These are phyloP conservation scores for Heterobasidion parviporum DNA, from an alignment of 1,284 basidiomycete genomes.

Conservation along the genomic window DNA sequence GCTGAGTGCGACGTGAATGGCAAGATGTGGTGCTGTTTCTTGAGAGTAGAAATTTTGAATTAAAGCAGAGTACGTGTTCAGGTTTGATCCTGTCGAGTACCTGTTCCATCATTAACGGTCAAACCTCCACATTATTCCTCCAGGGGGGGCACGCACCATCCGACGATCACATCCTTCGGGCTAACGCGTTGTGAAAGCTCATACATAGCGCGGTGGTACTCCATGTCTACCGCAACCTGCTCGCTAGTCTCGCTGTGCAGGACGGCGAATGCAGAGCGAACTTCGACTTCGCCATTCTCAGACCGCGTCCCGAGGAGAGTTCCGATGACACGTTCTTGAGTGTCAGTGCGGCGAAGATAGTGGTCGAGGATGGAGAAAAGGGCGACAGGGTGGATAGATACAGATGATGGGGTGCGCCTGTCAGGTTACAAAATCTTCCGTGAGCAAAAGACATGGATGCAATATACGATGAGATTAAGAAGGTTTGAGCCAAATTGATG, in stretches of 20 bases:
- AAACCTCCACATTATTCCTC: not conserved
- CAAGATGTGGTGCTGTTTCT: slow-evolving; percentile 84
- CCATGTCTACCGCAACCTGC: slow-evolving; percentile 92
- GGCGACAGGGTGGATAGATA: slow-evolving; percentile 87
- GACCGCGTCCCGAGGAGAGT: slow-evolving; percentile 87
- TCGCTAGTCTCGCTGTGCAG: slow-evolving; percentile 89
- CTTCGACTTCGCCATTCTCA: slow-evolving; percentile 48
- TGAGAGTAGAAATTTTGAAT: slow-evolving; percentile 98
- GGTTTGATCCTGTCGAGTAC: slow-evolving; percentile 85
- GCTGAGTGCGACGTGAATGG: slow-evolving; percentile 91
- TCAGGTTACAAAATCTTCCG: not conserved
- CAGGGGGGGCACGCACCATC: slow-evolving; percentile 54
- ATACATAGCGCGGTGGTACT: slow-evolving; percentile 91
- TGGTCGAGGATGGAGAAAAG: slow-evolving; percentile 97
- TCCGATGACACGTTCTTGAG: slow-evolving; percentile 89
- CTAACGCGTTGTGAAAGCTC: slow-evolving; percentile 83
- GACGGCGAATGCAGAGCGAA: slow-evolving; percentile 82
- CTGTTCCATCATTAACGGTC: slow-evolving; percentile 29
- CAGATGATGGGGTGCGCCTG: slow-evolving; percentile 64
- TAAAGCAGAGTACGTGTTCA: slow-evolving; percentile 94
- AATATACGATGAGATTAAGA: no score
- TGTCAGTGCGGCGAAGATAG: slow-evolving; percentile 81
- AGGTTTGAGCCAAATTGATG: no score
- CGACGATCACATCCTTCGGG: slow-evolving; percentile 83
- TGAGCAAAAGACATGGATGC: no score